phyloP scores from a whole-genome alignment of 192 early-diverging fungal genomes.

The Umbelopsis ramanniana region DNA sequence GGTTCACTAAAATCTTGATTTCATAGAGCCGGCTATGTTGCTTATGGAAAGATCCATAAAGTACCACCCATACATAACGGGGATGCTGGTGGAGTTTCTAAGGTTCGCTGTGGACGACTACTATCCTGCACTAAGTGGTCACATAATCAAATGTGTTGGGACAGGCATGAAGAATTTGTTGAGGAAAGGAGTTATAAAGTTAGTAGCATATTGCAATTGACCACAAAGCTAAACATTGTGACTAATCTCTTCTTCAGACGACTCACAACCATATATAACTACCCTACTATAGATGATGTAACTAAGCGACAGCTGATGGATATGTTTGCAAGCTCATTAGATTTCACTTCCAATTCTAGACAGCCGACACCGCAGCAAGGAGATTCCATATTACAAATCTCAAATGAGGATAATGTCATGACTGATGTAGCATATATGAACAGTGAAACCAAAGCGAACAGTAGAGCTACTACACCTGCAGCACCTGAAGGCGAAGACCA shows the following conservation, averaged over 20 bases:
- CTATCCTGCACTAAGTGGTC: slow-evolving; percentile 49
- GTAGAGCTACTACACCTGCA: slow-evolving; percentile 1
- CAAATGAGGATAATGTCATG: slow-evolving; percentile 2
- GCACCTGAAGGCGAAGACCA: slow-evolving; percentile 28
- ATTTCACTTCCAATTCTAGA: neutral
- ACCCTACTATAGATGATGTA: slow-evolving; percentile 27
- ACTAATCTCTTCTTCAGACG: slow-evolving; percentile 26
- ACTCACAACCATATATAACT: slow-evolving; percentile 35
- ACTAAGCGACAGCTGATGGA: slow-evolving; percentile 31
- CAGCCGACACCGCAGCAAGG: neutral
- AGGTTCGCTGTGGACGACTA: slow-evolving; percentile 63
- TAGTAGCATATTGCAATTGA: slow-evolving; percentile 6
- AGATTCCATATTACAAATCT: neutral
- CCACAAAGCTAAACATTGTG: neutral
- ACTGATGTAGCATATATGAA: neutral
- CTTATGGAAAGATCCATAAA: slow-evolving; percentile 72
- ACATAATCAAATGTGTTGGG: slow-evolving; percentile 53
- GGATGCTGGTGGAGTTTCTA: slow-evolving; percentile 74
- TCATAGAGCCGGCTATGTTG: slow-evolving; percentile 73
- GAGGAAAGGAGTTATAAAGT: slow-evolving; percentile 68
- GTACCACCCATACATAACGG: slow-evolving; percentile 64
- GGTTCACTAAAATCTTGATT: neutral
- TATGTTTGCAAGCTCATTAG: slow-evolving; percentile 35
- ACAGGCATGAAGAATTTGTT: slow-evolving; percentile 63
- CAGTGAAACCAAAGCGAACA: neutral